phyloP scores from a whole-genome alignment of 23 red algal species.

The Gracilaria domingensis region DNA sequence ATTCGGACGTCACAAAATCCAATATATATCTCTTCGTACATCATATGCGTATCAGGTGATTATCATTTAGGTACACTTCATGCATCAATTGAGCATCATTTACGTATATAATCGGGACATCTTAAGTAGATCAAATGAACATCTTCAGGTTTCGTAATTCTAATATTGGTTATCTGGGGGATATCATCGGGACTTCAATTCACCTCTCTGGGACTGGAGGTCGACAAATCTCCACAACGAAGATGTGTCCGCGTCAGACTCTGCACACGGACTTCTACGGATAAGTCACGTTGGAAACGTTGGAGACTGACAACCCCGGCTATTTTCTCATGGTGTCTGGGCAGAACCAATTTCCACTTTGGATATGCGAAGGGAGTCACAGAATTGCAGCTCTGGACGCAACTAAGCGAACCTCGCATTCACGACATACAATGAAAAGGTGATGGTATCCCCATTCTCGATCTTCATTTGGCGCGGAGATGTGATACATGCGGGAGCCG shows the following conservation, averaged over 20 bases:
- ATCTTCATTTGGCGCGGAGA: background rate
- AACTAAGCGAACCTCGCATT: background rate
- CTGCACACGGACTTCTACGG: conserved; percentile 14
- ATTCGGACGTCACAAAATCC: too few species aligned
- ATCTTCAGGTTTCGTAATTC: too few species aligned
- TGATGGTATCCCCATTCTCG: background rate
- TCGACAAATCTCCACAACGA: background rate
- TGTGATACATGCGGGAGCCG: conserved; percentile 29
- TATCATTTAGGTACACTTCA: too few species aligned
- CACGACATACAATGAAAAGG: background rate
- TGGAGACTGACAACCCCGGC: background rate
- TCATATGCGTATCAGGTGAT: too few species aligned
- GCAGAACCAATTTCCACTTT: background rate
- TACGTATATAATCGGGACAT: too few species aligned
- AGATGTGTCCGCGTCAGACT: background rate
- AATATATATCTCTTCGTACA: too few species aligned
- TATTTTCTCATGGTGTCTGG: background rate
- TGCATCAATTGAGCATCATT: too few species aligned
- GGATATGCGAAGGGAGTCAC: background rate
- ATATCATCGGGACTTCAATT: too few species aligned
- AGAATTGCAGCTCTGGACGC: background rate
- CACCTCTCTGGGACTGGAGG: too few species aligned
- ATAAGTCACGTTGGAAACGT: background rate
- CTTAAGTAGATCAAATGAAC: too few species aligned
- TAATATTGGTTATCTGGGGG: too few species aligned